Base-by-base conservation (phyloP, 1,139 yeast genomes). In the Kurtzmaniella natalensis region DNA sequence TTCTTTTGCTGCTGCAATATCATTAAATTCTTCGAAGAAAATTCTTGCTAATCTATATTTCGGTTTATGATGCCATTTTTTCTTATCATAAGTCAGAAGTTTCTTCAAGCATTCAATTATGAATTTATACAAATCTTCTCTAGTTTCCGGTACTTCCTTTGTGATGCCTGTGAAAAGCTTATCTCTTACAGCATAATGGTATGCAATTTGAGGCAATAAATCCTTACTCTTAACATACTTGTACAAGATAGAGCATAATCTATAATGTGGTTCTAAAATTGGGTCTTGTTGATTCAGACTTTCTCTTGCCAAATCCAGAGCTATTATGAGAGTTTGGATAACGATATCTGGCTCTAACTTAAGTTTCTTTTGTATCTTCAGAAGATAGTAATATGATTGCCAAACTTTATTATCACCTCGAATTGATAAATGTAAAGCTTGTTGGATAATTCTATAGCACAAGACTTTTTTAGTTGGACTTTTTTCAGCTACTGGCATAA, bases 41-140 rank as follows among this genome's bases (percentile, higher is more conserved):
- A 88, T 76, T 35, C 61, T 65, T 0, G 97, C 86, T n/a, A 85
- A 61, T 38, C 89, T 65, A 50, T 73, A 88, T 3, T 77, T 70
- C 2, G 96, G 94, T 35, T 84, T 75, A 50, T 92, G 98, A 35
- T 88, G 95, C 96, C 96, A 88, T 37, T 79, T 86, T 52, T 80
- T 84, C 55, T 83, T 88, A 52, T 92, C 97, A 16, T 73, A 62
- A 0, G 64, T 41, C 16, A 73, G 59, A 6, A 88, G 51, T 29
- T 51, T 56, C 25, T 47, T 52, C 14, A 70, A 50, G 16, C 65
- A 51, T 3, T 39, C 37, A 3, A 64, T 43, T 3, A 66, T 46
- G 3, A 48, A 35, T 9, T 46, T 38, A 36, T 46, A 57, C 32
- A 61, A 56, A 3, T 41, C 38, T 48, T 59, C 30, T 53, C 58